Conservation (phyloP, 1,284 basidiomycete genomes). For the Boletus holoroseus region DNA sequence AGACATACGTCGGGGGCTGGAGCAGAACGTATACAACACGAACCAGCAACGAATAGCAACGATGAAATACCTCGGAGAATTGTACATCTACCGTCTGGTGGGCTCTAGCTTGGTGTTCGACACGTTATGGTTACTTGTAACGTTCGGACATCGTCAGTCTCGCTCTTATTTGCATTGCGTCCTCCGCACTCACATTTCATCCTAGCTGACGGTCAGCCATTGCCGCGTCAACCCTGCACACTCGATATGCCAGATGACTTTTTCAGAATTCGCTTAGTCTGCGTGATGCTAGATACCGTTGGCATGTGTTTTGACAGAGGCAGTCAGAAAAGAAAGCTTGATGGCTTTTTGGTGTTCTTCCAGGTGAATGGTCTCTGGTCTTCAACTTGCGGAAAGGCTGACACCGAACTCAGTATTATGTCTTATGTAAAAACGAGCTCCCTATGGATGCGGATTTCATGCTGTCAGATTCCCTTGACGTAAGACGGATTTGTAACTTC, state of each 20-base stretch:
- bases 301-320: constrained; percentile 98
- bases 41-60: constrained; percentile 92
- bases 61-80: constrained; percentile 91
- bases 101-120: constrained; percentile 90
- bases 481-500: constrained; percentile 31
- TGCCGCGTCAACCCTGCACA: constrained; percentile 71
- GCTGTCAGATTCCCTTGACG: constrained; percentile 90
- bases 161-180: constrained; percentile 1
- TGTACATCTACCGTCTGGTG: constrained; percentile 95
- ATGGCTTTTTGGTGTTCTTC: constrained; percentile 89
- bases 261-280: constrained; percentile 90
- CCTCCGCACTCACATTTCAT: constrained; percentile 10
- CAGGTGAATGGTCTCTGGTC: constrained; percentile 52
- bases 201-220: constrained; percentile 80
- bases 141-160: constrained; percentile 88
- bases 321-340: constrained; percentile 84
- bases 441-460: constrained; percentile 99
- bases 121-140: constrained; percentile 90
- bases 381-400: constrained; percentile 5
- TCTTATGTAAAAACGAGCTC: constrained; percentile 78
- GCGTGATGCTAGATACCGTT: constrained; percentile 89
- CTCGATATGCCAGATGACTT: constrained; percentile 94
- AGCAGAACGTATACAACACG: constrained; percentile 91
- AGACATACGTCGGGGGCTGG: constrained; percentile 84
- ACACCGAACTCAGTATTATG: constrained; percentile 62